Evolutionary conservation across 345 rosid species (phyloP).

Genomic region (Euphorbia lathyris): DNA sequence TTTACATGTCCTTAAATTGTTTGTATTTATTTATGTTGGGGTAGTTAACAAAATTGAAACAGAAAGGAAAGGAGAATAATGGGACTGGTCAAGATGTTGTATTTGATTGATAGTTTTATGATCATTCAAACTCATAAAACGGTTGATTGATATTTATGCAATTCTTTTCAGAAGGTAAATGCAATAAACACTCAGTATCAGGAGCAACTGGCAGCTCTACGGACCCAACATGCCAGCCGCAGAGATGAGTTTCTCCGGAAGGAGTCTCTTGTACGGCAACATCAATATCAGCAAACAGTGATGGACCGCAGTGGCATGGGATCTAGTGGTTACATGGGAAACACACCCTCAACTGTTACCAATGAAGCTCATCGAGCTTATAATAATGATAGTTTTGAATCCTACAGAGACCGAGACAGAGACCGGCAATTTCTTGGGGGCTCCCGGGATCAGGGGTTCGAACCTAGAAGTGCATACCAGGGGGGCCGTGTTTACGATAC

Average conservation of each 20-base stretch:
- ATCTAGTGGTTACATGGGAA: conserved; percentile 36
- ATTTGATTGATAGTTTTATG: too few relatives aligned
- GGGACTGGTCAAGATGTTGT: too few relatives aligned
- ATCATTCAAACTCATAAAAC: neutral
- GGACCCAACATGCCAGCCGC: conserved; percentile 56
- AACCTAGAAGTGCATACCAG: conserved; percentile 57
- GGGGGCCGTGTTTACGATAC: conserved; percentile 60
- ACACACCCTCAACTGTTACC: conserved; percentile 35
- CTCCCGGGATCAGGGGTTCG: conserved; percentile 57
- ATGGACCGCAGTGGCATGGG: conserved; percentile 40
- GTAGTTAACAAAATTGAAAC: too few relatives aligned
- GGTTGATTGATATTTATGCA: neutral
- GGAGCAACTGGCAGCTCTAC: conserved; percentile 62
- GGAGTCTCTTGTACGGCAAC: conserved; percentile 61
- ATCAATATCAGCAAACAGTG: conserved; percentile 50
- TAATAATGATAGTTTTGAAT: conserved; percentile 48
- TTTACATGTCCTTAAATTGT: too few relatives aligned
- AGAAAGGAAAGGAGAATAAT: too few relatives aligned
- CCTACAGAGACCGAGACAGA: conserved; percentile 57
- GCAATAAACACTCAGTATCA: conserved; percentile 60
- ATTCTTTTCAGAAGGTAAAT: conserved; percentile 55
- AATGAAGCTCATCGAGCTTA: conserved; percentile 52
- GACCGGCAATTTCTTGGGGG: conserved; percentile 53
- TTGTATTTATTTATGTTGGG: too few relatives aligned
- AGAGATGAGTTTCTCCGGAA: conserved; percentile 70